phyloP scores from a whole-genome alignment of 805 yeast species.

The Hanseniaspora guilliermondii region DNA sequence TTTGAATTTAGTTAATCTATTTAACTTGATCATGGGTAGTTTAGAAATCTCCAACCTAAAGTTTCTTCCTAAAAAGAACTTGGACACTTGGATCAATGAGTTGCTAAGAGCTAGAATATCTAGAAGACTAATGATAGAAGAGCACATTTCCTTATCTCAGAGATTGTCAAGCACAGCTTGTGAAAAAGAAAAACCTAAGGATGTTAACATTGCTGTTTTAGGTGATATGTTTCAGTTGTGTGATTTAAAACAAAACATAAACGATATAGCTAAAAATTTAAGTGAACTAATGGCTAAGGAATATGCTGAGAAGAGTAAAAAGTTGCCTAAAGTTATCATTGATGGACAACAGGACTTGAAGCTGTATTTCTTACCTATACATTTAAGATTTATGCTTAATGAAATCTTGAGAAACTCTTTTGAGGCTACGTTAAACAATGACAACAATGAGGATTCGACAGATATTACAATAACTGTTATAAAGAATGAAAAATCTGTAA shows the following conservation, averaged over 20 bases:
- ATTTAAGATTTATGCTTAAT: constrained; percentile 73
- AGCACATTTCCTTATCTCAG: constrained; percentile 68
- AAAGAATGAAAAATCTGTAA: constrained; percentile 50
- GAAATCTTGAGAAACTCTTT: constrained; percentile 77
- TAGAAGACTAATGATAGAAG: constrained; percentile 81
- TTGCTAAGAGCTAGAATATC: constrained; percentile 78
- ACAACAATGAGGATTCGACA: constrained; percentile 27
- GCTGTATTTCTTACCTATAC: constrained; percentile 77
- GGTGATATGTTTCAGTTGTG: constrained; percentile 79
- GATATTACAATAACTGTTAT: constrained; percentile 61
- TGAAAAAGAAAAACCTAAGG: constrained; percentile 37
- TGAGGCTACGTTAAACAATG: constrained; percentile 60
- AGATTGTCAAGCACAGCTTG: not conserved
- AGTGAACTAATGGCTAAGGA: constrained; percentile 42
- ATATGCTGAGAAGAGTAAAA: constrained; percentile 39
- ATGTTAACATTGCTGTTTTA: constrained; percentile 37
- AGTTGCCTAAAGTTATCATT: constrained; percentile 63
- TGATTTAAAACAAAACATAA: constrained; percentile 55
- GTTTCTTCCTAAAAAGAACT: constrained; percentile 44
- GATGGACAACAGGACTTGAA: constrained; percentile 56
- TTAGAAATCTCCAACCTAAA: constrained; percentile 58
- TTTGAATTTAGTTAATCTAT: constrained; percentile 68
- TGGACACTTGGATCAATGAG: constrained; percentile 65
- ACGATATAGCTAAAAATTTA: constrained; percentile 37
- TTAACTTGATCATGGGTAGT: constrained; percentile 88